phyloP scores from a whole-genome alignment of 73 alveolate species.

The Paramecium primaurelia region DNA sequence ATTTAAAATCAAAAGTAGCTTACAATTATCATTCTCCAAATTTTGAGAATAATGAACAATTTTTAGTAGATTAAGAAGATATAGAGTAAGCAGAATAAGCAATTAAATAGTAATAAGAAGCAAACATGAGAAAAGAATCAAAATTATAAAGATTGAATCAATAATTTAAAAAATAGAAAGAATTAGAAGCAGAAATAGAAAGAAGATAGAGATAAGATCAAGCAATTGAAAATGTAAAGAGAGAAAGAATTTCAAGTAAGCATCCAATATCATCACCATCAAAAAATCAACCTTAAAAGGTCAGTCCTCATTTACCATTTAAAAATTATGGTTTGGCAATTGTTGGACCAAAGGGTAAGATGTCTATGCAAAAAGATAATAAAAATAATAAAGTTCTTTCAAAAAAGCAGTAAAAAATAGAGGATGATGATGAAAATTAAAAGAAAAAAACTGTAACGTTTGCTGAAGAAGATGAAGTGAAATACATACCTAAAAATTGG shows the following conservation, averaged over 20 bases:
- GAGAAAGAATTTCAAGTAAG: neutral
- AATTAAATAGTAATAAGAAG: neutral
- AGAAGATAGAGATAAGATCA: neutral
- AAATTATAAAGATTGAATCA: neutral
- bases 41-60: conserved; percentile 11
- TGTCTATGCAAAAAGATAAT: neutral
- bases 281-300: neutral
- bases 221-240: neutral
- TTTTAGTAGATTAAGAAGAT: neutral
- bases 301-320: neutral
- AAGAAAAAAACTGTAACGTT: conserved; percentile 37
- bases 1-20: neutral
- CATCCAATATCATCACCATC: neutral
- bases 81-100: neutral
- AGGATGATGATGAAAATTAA: neutral
- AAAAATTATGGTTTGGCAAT: neutral
- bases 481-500: conserved; percentile 35
- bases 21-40: conserved; percentile 29
- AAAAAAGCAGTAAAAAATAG: neutral
- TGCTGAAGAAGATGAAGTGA: conserved; percentile 21
- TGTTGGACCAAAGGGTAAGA: neutral
- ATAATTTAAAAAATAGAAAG: neutral
- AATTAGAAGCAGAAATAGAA: neutral
- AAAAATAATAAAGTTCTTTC: neutral
- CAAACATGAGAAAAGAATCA: neutral